Base-by-base conservation (phyloP, 2,329 filamentous ascomycete genomes). In the Cercospora zeae-maydis region DNA sequence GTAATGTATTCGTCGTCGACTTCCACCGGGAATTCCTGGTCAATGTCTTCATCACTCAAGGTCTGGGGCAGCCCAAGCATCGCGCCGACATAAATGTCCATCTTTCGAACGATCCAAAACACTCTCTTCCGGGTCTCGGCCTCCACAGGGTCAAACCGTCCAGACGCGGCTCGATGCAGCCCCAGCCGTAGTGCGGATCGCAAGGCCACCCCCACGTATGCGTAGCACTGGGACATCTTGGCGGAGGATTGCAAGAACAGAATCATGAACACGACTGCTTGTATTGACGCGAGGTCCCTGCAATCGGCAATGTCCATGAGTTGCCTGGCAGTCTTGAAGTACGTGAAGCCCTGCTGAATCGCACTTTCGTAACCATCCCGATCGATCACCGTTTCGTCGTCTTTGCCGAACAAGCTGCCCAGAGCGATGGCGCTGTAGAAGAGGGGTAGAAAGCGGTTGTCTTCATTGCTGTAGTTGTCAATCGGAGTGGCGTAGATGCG, bases 1-100 rank as follows among this genome's bases (percentile, higher is more conserved):
- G 80, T 82, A 58, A 83, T 80, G 68, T 78, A 81, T 60, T 82
- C 80, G 60, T 83, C 81, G 63, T 98, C 95, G 16, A 91, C 90
- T 76, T 97, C 92, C 31, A 87, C 87, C 0, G 95, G 95, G 75
- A 92, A 96, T 74, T 98, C 95, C 52, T 90, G 87, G 69, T 93
- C 87, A 42, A 97, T 86, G 71, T 83, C 80, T 16, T 82, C 80
- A 39, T 81, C 80, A 58, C 77, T 78, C 24, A 83, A 64, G 9
- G 79, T 81, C 39, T 78, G 77, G 7, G 81, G 81, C 39, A 83
- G 70, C 7, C 81, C 81, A 11, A 82, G 74, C 75, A 82, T 78
- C 7, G 80, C 80, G 11, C 80, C 80, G 19, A 82, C 79, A 62
- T 82, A 82, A n/a, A 78, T 78, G 63, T 83, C 81, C 78, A 83